phyloP scores from a whole-genome alignment of 2,329 filamentous ascomycete genomes.

The Cytospora leucostoma region DNA sequence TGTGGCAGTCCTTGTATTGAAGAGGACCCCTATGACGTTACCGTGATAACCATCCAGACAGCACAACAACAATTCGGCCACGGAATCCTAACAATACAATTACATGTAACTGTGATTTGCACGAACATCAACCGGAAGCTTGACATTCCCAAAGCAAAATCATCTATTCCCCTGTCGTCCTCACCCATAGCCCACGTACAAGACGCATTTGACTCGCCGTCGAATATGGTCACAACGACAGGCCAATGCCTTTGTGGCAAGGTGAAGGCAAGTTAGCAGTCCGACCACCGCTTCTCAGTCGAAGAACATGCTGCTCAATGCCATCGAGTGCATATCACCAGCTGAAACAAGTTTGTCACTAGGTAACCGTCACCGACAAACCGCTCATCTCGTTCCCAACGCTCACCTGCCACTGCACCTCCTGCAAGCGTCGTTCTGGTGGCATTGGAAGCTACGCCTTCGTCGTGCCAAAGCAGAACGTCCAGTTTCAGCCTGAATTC shows the following conservation, averaged over 20 bases:
- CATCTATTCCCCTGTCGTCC: no score
- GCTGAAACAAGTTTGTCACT: not conserved
- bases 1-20: no score
- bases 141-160: no score
- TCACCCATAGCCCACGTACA: not conserved
- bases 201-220: not conserved
- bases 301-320: not conserved
- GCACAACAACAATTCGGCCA: not conserved
- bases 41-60: not conserved
- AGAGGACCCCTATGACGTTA: not conserved
- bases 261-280: constrained; percentile 12
- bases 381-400: constrained; percentile 17
- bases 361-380: constrained; percentile 24
- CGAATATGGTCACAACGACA: constrained; percentile 7
- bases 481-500: constrained; percentile 13
- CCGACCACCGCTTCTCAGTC: no score
- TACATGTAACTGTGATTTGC: no score
- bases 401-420: constrained; percentile 25
- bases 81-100: no score
- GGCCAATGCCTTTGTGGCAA: constrained; percentile 26
- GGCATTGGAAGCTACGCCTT: constrained; percentile 26
- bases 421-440: constrained; percentile 24
- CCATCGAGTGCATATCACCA: not conserved
- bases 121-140: not conserved
- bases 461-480: constrained; percentile 22